Percentiles rank a stretch among this genome's conserved stretches.
These are phyloP conservation scores for Leccinum subspadiceum DNA, from an alignment of 1,284 basidiomycete species.

Conservation along the genomic window DNA sequence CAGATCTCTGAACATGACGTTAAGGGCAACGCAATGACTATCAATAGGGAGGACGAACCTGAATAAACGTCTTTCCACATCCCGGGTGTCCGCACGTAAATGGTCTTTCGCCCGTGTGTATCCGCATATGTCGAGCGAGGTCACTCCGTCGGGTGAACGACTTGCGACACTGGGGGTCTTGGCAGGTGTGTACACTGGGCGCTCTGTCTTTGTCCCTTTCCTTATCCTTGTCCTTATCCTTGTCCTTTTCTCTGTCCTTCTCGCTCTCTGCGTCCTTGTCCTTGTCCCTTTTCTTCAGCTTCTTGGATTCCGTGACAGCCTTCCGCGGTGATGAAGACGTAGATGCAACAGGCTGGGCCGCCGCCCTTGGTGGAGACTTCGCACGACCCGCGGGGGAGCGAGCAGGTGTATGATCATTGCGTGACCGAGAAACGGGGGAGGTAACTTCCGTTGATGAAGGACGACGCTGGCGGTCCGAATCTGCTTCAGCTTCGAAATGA, in stretches of 20 bases:
- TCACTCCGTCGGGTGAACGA: conserved; percentile 76
- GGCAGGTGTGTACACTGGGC: conserved; percentile 48
- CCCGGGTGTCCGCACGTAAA: conserved; percentile 68
- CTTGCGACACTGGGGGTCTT: conserved; percentile 69
- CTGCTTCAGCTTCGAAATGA: conserved; percentile 59
- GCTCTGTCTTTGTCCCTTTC: conserved; percentile 33
- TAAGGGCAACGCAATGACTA: conserved; percentile 7
- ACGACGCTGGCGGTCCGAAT: conserved; percentile 37
- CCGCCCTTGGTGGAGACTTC: conserved; percentile 33
- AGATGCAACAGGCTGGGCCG: conserved; percentile 33
- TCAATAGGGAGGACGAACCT: conserved; percentile 45
- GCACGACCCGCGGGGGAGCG: conserved; percentile 20
- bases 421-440: conserved; percentile 35
- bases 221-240: conserved; percentile 40
- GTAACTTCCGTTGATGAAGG: conserved; percentile 25
- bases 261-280: conserved; percentile 34
- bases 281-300: conserved; percentile 39
- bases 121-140: conserved; percentile 76
- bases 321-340: conserved; percentile 31
- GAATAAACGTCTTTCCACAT: conserved; percentile 84
- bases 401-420: conserved; percentile 22
- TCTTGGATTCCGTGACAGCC: conserved; percentile 32
- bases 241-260: conserved; percentile 37
- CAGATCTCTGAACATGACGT: conserved; percentile 60
- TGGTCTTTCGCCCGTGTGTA: conserved; percentile 87